phyloP scores from a whole-genome alignment of 1,284 basidiomycete genomes.

The Cystobasidium sp. region DNA sequence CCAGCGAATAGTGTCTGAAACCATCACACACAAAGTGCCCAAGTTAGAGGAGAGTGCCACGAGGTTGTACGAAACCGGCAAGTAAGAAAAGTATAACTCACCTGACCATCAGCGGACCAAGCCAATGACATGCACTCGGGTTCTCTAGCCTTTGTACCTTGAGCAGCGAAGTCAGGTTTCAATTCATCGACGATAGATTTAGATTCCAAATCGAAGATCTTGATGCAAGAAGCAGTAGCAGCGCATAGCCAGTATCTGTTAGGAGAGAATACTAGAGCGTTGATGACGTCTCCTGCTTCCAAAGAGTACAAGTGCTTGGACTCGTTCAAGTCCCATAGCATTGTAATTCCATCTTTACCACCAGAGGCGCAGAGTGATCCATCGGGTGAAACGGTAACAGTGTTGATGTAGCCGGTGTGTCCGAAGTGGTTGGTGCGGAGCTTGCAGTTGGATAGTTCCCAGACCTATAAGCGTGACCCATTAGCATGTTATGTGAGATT shows the following conservation, averaged over 20 bases:
- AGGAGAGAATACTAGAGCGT: conserved; percentile 98
- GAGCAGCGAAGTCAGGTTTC: conserved; percentile 85
- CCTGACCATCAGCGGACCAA: conserved; percentile 92
- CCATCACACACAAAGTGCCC: not conserved
- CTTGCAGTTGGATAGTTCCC: conserved; percentile 99
- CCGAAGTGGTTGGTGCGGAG: conserved; percentile 99
- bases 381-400: conserved; percentile 97
- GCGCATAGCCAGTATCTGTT: conserved; percentile 99
- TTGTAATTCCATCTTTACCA: conserved; percentile 99
- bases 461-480: conserved; percentile 69
- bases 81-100: conserved; percentile 56
- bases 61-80: not conserved
- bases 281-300: conserved; percentile 97
- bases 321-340: conserved; percentile 99
- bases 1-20: conserved; percentile 82
- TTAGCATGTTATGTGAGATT: no score
- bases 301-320: conserved; percentile 99
- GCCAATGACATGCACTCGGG: conserved; percentile 97
- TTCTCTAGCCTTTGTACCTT: conserved; percentile 76
- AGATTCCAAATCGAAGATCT: conserved; percentile 81
- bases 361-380: conserved; percentile 98
- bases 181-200: conserved; percentile 99
- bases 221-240: conserved; percentile 95
- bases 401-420: conserved; percentile 99
- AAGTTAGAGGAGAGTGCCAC: not conserved